These are phyloP conservation scores for Pilatotrama ljubarskyi DNA, from an alignment of 768 basidiomycete species.

Conservation along the genomic window DNA sequence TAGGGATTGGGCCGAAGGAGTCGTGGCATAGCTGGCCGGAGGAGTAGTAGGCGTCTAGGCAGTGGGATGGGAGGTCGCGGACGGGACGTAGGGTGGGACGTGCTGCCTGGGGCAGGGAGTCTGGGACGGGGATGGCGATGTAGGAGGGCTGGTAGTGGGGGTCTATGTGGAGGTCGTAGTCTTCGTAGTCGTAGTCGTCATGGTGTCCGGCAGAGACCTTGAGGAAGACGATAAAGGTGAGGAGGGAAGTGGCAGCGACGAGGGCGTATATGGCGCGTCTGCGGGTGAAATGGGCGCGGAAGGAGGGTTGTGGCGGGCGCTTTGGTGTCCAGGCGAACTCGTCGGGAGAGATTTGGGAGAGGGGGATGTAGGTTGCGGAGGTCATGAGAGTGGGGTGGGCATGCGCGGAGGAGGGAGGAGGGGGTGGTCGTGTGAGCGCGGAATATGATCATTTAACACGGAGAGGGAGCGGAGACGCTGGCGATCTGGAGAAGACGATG, in stretches of 20 bases:
- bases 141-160: constrained; percentile 22
- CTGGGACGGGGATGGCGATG: constrained; percentile 24
- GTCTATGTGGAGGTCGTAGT: constrained; percentile 7
- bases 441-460: not conserved
- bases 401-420: constrained; percentile 16
- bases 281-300: constrained; percentile 10
- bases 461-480: not conserved
- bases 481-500: not conserved
- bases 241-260: constrained; percentile 18
- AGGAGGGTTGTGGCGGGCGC: not conserved
- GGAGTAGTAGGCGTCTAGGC: constrained; percentile 27
- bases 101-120: constrained; percentile 3
- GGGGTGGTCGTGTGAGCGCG: constrained; percentile 23
- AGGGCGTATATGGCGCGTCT: constrained; percentile 18
- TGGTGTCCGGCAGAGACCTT: constrained; percentile 7
- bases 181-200: constrained; percentile 16
- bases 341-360: constrained; percentile 20
- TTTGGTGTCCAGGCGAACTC: constrained; percentile 7
- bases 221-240: constrained; percentile 20
- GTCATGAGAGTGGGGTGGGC: constrained; percentile 1
- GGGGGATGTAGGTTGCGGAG: constrained; percentile 24
- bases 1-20: constrained; percentile 11
- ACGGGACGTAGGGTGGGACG: constrained; percentile 20
- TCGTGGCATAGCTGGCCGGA: constrained; percentile 23
- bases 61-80: constrained; percentile 23